A percentile compares a stretch with the other conserved stretches of the same genome.
phyloP scores from a whole-genome alignment of 2,329 filamentous ascomycete species.

The Curvularia spicifera region DNA sequence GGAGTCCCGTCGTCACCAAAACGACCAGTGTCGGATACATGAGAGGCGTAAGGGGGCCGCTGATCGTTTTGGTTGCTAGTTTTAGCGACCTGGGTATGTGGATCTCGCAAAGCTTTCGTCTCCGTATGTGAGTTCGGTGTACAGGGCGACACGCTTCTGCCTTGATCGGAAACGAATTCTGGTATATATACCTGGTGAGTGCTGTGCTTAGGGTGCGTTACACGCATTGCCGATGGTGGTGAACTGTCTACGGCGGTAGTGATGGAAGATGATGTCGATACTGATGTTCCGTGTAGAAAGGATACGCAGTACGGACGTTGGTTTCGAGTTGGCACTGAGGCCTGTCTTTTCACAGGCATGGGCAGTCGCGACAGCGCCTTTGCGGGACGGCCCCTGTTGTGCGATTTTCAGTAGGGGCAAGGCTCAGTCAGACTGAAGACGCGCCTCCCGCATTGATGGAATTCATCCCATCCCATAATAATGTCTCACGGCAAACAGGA shows the following conservation, averaged over 20 bases:
- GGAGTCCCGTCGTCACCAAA: not conserved
- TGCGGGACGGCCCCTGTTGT: not conserved
- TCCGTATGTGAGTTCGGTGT: not conserved
- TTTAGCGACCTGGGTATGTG: not conserved
- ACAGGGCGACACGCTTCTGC: not conserved
- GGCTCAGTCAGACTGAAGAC: not conserved
- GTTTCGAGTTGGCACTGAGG: not conserved
- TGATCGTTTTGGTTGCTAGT: not conserved
- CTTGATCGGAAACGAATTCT: not conserved
- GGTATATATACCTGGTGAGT: not conserved
- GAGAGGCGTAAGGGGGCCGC: not conserved
- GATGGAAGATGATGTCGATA: constrained; percentile 21
- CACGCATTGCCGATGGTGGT: constrained; percentile 8
- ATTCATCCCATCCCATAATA: no score
- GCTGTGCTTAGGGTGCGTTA: not conserved
- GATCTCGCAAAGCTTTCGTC: not conserved
- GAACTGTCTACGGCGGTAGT: constrained; percentile 17
- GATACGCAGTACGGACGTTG: not conserved
- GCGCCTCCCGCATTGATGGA: not conserved
- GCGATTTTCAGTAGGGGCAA: not conserved
- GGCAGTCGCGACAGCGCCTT: not conserved
- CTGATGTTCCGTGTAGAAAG: not conserved
- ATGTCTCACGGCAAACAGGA: not conserved
- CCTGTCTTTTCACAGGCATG: not conserved
- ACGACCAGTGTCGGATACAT: not conserved